Evolutionary conservation across 805 yeast genomes (phyloP).

Genomic region (Metschnikowia dekortorum): DNA sequence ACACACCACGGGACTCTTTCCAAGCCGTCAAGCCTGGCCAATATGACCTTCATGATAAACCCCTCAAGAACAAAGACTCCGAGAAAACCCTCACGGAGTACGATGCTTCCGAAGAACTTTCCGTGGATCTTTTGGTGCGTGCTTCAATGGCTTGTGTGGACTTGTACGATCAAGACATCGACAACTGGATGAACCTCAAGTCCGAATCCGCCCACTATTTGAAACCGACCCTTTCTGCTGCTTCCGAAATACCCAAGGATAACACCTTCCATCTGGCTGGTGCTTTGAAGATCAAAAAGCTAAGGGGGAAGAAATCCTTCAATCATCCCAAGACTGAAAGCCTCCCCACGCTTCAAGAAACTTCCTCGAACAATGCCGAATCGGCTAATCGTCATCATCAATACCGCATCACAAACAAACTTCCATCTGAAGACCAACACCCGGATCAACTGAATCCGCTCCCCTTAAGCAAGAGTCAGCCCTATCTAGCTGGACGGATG

Average conservation of each 20-base stretch:
- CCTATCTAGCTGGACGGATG: neutral
- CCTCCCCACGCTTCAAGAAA: slow-evolving; percentile 3
- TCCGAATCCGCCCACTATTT: neutral
- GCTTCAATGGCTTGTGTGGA: slow-evolving; percentile 9
- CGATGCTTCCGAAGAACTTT: slow-evolving; percentile 4
- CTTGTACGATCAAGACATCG: slow-evolving; percentile 9
- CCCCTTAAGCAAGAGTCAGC: neutral
- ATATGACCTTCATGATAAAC: neutral
- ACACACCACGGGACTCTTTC: neutral
- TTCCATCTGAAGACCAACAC: neutral
- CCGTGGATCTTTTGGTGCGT: slow-evolving; percentile 9
- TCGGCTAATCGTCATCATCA: neutral
- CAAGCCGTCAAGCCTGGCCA: neutral
- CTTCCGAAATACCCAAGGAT: neutral
- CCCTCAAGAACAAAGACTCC: slow-evolving; percentile 1
- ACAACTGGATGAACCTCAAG: slow-evolving; percentile 13
- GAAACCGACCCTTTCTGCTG: neutral
- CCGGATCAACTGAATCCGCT: neutral
- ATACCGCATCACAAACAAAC: neutral
- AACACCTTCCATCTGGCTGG: neutral
- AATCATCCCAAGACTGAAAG: neutral
- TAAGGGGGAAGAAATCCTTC: slow-evolving; percentile 1
- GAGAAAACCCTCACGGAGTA: slow-evolving; percentile 2
- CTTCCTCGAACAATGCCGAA: neutral
- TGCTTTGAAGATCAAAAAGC: slow-evolving; percentile 3